Base-by-base conservation (phyloP, 768 basidiomycete species). In the Dentipellis sp. region DNA sequence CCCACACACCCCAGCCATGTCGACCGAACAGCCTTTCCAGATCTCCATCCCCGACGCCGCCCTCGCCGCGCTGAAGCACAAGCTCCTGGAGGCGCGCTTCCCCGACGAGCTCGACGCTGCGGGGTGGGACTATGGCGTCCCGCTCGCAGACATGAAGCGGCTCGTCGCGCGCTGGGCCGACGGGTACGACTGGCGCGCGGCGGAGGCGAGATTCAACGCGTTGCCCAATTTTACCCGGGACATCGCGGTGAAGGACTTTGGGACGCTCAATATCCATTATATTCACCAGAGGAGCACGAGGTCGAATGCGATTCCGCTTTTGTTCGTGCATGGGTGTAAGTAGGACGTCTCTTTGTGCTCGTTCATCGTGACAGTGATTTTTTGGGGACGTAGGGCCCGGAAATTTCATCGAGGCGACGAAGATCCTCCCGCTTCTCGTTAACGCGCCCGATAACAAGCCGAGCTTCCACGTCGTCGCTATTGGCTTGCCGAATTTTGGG, bases 271-370 rank as follows among this genome's bases (percentile, higher is more conserved):
- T 37, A 62, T 70, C 42, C 50, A 58, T 42, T 82, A 79, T 50
- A 72, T 81, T 11, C 79, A 81, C 61, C 68, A 76, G 65, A 64
- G 61, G 59, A 68, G 71, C 56, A 42, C 45, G 29, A 59, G 60
- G 10, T 50, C 56, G 42, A 56, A 66, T 16, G 80, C 81, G 0
- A 77, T 83, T 35, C 80, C 81, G 1, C 61, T 83, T 19, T 65
- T 83, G 34, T 82, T 78, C 52, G 74, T 82, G 37, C 81, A 83
- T 54, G 82, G 82, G 48, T 82, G 81, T 71, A 29, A 29, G 29
- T 29, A 6, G 3, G 3, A 53, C 21, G 70, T 68, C 4, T 3
- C 22, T 6, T n/a, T 19, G 9, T 17, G 6, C 36, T 22, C 14
- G 23, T 50, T 8, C 7, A 12, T 8, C 14, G 6, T 10, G 14